Conservation (phyloP, 805 yeast species). For the Kodamaea leandrae region DNA sequence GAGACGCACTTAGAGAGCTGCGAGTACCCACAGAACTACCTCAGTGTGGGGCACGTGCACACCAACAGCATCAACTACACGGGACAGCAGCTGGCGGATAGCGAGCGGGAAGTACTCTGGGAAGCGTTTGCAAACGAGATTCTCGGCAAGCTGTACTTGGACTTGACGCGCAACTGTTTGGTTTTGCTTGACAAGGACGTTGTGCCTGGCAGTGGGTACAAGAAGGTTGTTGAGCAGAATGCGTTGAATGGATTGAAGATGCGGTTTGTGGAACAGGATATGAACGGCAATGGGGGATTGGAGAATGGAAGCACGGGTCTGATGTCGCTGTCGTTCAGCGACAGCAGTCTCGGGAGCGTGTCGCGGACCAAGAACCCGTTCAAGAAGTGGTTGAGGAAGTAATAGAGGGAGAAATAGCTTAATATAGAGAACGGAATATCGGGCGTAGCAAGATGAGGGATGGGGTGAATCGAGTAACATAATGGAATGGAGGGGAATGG, state of each 20-base stretch:
- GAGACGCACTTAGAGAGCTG: constrained; percentile 29
- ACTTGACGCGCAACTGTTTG: constrained; percentile 29
- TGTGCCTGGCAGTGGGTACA: constrained; percentile 23
- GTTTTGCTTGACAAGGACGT: constrained; percentile 27
- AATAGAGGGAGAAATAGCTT: too few relatives aligned
- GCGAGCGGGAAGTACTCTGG: constrained; percentile 25
- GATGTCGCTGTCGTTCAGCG: constrained; percentile 21
- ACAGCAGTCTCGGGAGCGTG: constrained; percentile 23
- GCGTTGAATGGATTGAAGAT: constrained; percentile 32
- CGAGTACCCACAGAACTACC: constrained; percentile 32
- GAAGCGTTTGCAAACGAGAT: constrained; percentile 32
- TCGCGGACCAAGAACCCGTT: constrained; percentile 35
- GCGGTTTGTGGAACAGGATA: constrained; percentile 23
- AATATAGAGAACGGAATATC: too few relatives aligned
- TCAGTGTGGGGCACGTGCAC: constrained; percentile 16
- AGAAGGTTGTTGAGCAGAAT: constrained; percentile 28
- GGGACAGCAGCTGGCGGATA: constrained; percentile 2
- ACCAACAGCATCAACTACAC: constrained; percentile 12
- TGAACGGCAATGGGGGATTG: constrained; percentile 8
- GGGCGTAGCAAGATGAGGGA: too few relatives aligned
- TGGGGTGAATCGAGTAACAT: too few relatives aligned
- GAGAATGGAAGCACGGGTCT: constrained; percentile 2
- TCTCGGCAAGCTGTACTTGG: constrained; percentile 30
- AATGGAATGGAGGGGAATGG: too few relatives aligned
- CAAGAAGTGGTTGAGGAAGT: constrained; percentile 38